Evolutionary conservation across 352 stramenopile species (phyloP), one percentile per base, ranked within the genome.

Genomic region (Sclerospora graminicola): DNA sequence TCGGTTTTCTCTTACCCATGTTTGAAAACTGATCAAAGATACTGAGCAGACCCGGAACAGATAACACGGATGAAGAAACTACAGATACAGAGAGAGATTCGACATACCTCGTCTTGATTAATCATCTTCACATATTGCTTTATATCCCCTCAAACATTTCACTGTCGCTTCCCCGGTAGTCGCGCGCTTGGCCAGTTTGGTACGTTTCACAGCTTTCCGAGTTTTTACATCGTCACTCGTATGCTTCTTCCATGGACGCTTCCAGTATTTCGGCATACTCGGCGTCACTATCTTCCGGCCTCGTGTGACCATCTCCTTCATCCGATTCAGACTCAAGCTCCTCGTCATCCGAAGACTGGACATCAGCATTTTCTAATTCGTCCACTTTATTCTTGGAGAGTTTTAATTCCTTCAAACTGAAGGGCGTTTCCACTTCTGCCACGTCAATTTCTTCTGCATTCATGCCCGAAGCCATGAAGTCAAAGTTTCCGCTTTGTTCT

Each of bases 1-100:
- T 72, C 66, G 52, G 46, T 14, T 82, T 65, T 28, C 5, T 93
- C 42, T 93, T 43, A 79, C 81, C 82, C 78, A 88, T 83, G 60
- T 78, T 93, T 89, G 82, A 93, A 79, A 93, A 93, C 82, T 93
- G 82, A 78, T 69, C 79, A 50, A 51, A 87, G 78, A n/a, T n/a
- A n/a, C n/a, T n/a, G n/a, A n/a, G n/a, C n/a, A n/a, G n/a, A n/a
- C n/a, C n/a, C n/a, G n/a, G n/a, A n/a, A n/a, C n/a, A n/a, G n/a
- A n/a, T n/a, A n/a, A n/a, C n/a, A n/a, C n/a, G n/a, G n/a, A n/a
- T 46, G 63, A 20, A 33, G 4, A 38, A 39, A 48, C 16, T n/a
- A 56, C 45, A 66, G 24, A 27, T 26, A 63, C 1, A 61, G 14
- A 62, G 52, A 8, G 16, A 50, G 28, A 57, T 26, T 45, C 10